Percentiles rank a stretch among this genome's conserved stretches.
Conservation (phyloP, 805 yeast species). For the Cyberlindnera maritima region DNA sequence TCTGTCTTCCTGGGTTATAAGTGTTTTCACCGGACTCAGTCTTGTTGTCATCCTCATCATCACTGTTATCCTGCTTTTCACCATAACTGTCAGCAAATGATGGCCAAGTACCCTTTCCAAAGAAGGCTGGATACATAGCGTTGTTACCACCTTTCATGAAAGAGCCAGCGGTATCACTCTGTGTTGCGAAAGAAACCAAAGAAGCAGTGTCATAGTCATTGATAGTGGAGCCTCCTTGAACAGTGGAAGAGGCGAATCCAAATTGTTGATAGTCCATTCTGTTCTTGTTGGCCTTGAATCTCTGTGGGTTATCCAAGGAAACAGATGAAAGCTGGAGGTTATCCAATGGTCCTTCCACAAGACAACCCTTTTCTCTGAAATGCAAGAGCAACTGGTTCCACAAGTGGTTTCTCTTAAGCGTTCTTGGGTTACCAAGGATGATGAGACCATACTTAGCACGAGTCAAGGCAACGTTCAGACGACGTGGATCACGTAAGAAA, state of each 20-base stretch:
- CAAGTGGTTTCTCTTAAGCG: conserved; percentile 63
- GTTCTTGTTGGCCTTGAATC: conserved; percentile 13
- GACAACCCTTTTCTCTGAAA: conserved; percentile 78
- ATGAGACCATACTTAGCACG: conserved; percentile 83
- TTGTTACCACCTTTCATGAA: conserved; percentile 10
- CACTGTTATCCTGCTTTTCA: conserved; percentile 1
- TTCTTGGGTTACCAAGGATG: conserved; percentile 80
- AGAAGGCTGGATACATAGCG: conserved; percentile 19
- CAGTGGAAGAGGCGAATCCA: conserved; percentile 10
- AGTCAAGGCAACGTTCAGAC: conserved; percentile 86
- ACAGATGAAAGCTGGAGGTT: conserved; percentile 72
- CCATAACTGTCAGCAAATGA: conserved; percentile 22
- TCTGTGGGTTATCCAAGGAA: conserved; percentile 38
- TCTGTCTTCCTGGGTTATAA: conserved; percentile 20
- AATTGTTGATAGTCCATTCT: conserved; percentile 6
- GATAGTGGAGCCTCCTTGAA: conserved; percentile 19
- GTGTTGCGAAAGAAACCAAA: conserved; percentile 36
- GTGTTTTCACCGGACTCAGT: conserved; percentile 2
- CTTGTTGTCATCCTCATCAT: conserved; percentile 1
- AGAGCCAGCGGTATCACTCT: conserved; percentile 19
- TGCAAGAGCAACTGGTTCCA: conserved; percentile 81
- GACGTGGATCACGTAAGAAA: conserved; percentile 78
- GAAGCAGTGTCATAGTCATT: conserved; percentile 37
- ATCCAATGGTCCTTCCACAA: conserved; percentile 87
- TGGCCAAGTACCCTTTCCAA: conserved; percentile 25